Evolutionary conservation across 345 rosid species (phyloP).

Genomic region (Lenwebbia sp.): DNA sequence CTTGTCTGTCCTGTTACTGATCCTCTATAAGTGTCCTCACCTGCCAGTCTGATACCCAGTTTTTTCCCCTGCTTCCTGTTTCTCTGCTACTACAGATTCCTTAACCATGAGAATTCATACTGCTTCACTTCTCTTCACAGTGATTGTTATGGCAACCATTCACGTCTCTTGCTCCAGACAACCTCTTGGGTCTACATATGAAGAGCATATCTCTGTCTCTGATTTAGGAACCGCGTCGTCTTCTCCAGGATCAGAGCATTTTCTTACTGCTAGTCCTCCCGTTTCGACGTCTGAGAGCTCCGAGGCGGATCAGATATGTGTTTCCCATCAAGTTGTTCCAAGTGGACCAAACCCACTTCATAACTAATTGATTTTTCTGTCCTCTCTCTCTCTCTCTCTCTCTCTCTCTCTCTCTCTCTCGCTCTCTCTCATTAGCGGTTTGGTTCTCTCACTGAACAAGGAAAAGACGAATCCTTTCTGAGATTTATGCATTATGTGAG

Average conservation of each 20-base stretch:
- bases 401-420: not conserved
- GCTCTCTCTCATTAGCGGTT: not conserved
- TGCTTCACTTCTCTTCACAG: not conserved
- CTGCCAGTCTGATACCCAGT: not conserved
- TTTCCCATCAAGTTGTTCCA: conserved; percentile 22
- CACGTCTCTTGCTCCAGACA: not conserved
- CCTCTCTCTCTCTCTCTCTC: not conserved
- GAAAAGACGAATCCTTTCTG: not conserved
- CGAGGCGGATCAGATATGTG: not conserved
- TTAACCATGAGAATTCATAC: not conserved
- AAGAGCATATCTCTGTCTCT: not conserved
- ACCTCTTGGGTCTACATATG: conserved; percentile 1
- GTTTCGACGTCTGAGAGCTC: not conserved
- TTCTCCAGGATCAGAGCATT: not conserved
- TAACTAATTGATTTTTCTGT: conserved; percentile 12
- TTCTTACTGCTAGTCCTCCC: not conserved
- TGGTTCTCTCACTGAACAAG: not conserved
- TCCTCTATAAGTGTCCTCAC: not conserved
- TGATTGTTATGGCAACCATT: not conserved
- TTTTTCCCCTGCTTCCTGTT: not conserved
- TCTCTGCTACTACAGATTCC: not conserved
- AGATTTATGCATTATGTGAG: not conserved
- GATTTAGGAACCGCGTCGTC: not conserved
- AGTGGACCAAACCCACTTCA: conserved; percentile 59
- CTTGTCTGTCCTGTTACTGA: not conserved